Evolutionary conservation across 179 eudicot species (phyloP), one percentile per base, ranked within the genome.

Genomic region (Beta corolliflora): DNA sequence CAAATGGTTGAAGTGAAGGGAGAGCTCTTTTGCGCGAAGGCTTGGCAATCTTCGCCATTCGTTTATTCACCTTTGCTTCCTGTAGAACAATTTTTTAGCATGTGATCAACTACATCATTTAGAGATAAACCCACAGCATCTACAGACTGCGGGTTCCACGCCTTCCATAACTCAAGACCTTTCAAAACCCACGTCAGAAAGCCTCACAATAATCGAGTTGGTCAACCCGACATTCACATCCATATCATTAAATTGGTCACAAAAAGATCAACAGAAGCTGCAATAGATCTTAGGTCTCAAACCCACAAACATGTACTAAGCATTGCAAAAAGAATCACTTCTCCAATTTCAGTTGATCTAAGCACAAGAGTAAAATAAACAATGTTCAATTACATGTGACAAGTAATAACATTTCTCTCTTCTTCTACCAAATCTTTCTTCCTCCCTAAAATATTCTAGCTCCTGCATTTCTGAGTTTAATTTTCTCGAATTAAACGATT

Each of bases 141-240:
- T 25, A 25, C 29, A 25, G 1, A 25, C 86, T 66, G 90, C 11
- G 29, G 95, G 95, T 83, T 88, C 84, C 36, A 71, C 69, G 29
- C 94, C 97, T 83, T 87, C 85, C 36, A 74, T 72, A 64, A 75
- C 87, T 80, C 79, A 83, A 59, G 87, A 80, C 21, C 79, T 73
- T 71, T 89, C 91, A 71, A 92, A 89, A 71, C 94, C 94, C 97
- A 89, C 91, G 53, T 78, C 90, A 71, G 86, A 76, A 80, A 92
- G 81, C 76, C 84, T 83, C 0, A 86, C 85, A 50, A 88, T 69
- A 59, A 89, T 85, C 66, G 85, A 85, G 66, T 90, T 90, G 7
- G 84, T 81, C 52, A 81, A 77, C 48, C 75, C 75, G 21, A 59
- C 16, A 69, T 64, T 82, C 68, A 56, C 85, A 67, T 76, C 87